Evolutionary conservation across 2,329 filamentous ascomycete species (phyloP).

Genomic region (Colletotrichum sublineola): DNA sequence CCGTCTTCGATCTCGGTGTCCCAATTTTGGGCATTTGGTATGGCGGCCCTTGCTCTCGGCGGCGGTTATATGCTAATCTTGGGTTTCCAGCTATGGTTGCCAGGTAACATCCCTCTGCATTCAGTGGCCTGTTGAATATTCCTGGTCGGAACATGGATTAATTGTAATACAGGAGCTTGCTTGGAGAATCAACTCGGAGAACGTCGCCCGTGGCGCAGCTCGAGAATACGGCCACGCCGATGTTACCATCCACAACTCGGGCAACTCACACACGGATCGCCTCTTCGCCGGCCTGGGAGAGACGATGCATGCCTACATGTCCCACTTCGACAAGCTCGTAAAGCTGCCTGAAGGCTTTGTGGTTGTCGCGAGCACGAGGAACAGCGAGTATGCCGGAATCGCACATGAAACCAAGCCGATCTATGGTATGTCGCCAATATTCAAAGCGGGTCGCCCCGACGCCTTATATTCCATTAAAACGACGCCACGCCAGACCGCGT

Average conservation of each 20-base stretch:
- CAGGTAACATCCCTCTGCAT: slow-evolving; percentile 9
- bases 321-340: slow-evolving; percentile 87
- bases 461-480: slow-evolving; percentile 21
- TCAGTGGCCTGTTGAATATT: neutral
- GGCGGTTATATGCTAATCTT: neutral
- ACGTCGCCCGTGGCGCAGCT: slow-evolving; percentile 76
- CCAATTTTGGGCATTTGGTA: slow-evolving; percentile 73
- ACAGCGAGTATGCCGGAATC: slow-evolving; percentile 85
- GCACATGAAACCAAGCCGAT: slow-evolving; percentile 78
- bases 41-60: slow-evolving; percentile 43
- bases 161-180: slow-evolving; percentile 73
- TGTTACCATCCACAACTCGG: slow-evolving; percentile 70
- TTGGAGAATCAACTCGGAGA: slow-evolving; percentile 67
- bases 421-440: slow-evolving; percentile 64
- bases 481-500: neutral
- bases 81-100: slow-evolving; percentile 26
- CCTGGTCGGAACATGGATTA: neutral
- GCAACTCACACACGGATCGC: slow-evolving; percentile 70
- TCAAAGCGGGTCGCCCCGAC: neutral
- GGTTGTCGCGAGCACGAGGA: slow-evolving; percentile 79
- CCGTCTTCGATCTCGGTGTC: slow-evolving; percentile 81
- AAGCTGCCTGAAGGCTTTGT: slow-evolving; percentile 80
- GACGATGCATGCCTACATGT: slow-evolving; percentile 83
- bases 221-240: slow-evolving; percentile 54
- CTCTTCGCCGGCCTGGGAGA: slow-evolving; percentile 83